Base-by-base conservation (phyloP, 306 rosid species). In the Lablab purpureus region DNA sequence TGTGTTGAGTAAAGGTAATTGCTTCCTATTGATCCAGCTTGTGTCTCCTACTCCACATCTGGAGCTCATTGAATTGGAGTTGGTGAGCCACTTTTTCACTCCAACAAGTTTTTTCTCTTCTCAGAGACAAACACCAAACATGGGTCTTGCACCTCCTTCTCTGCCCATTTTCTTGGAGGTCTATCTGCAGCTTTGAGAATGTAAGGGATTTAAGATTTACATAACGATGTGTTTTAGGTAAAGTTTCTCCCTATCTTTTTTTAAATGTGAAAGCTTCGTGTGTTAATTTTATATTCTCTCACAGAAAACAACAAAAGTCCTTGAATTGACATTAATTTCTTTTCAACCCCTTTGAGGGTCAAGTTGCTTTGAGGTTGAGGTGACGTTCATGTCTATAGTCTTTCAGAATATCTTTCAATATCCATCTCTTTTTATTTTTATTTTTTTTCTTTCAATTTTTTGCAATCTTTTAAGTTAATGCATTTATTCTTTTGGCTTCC, bases 401-500 rank as follows among this genome's bases (percentile, higher is more conserved):
- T 54, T 67, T 73, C 67, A 51, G 76, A 36, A 80, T 81, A 56
- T 67, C 66, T 51, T 81, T 22, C 69, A 60, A 41, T 79, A 75
- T 79, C 72, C 62, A 6, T 9, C 56, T 58, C 37, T 52, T 72
- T 63, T 17, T 62, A 6, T 17, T 12, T 73, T 18, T 6, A 56
- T 67, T 17, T 12, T 73, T 18, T 6, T 67, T 67, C 4, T 8
- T 50, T 43, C 4, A 11, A 3, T 18, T 50, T 50, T 59, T 4
- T 22, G 30, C 62, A 58, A 58, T 12, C 64, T 58, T 58, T 25
- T 58, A 25, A 58, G 27, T 58, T 58, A 1, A 68, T 81, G 85
- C 47, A 71, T 75, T 80, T 81, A 79, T 83, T 85, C 84, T 74
- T 10, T 81, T 85, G 71, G 78, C 80, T 85, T 81, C 68, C 71